Evolutionary conservation across 2,329 filamentous ascomycete genomes (phyloP).

Genomic region (Cladosporium sp.): DNA sequence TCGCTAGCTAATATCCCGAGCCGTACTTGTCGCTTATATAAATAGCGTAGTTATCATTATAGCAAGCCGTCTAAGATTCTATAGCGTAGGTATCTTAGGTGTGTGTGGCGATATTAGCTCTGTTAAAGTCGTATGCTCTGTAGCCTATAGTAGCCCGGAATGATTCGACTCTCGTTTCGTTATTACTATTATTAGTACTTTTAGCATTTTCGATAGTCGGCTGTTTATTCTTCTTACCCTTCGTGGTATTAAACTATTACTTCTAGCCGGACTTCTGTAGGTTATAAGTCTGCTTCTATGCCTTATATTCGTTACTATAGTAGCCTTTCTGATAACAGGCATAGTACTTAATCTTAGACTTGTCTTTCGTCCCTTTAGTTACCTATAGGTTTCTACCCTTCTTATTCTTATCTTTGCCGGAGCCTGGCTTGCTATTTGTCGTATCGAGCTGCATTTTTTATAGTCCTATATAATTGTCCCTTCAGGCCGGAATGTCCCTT

Average conservation of each 20-base stretch:
- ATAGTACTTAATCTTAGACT: not conserved
- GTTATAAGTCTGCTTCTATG: not conserved
- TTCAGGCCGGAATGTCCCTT: not conserved
- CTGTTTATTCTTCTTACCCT: too few relatives aligned
- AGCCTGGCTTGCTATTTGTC: not conserved
- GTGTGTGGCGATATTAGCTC: too few relatives aligned
- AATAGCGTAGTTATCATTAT: not conserved
- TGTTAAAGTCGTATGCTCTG: not conserved
- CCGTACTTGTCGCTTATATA: not conserved
- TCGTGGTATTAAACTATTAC: too few relatives aligned
- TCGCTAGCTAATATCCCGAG: not conserved
- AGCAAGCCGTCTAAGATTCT: not conserved
- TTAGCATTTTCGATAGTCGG: too few relatives aligned
- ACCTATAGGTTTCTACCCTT: too few relatives aligned
- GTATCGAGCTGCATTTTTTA: not conserved
- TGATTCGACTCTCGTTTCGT: too few relatives aligned
- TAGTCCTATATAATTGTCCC: not conserved
- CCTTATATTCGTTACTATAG: not conserved
- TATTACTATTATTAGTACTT: too few relatives aligned
- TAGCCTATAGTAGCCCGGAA: too few relatives aligned
- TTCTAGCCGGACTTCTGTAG: too few relatives aligned
- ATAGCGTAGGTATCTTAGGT: not conserved
- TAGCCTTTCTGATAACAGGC: not conserved
- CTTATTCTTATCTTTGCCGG: not conserved
- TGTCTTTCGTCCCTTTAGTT: not conserved